phyloP scores from a whole-genome alignment of 768 basidiomycete species.

The Omphalotus guepiniiformis region DNA sequence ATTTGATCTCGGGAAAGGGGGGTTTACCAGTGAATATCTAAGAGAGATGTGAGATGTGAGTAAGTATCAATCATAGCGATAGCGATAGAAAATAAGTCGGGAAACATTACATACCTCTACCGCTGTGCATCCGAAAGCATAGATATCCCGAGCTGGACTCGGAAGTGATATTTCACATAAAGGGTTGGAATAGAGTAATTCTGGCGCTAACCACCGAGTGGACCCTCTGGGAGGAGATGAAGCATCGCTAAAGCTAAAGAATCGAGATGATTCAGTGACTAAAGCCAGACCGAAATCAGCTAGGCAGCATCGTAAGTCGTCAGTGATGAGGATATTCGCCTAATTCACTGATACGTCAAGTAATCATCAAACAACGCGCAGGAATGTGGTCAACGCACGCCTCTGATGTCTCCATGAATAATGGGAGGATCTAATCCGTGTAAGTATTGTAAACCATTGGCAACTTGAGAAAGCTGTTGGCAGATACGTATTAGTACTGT shows the following conservation, averaged over 20 bases:
- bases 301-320: conserved; percentile 6
- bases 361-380: background rate
- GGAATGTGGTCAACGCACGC: background rate
- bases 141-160: background rate
- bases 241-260: background rate
- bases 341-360: background rate
- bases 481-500: background rate
- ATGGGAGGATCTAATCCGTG: conserved; percentile 21
- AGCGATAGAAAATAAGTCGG: too few relatives aligned
- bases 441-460: conserved; percentile 28
- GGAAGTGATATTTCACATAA: background rate
- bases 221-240: background rate
- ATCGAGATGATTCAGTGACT: background rate
- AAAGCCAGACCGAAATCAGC: conserved; percentile 7
- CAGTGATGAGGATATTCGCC: conserved; percentile 6
- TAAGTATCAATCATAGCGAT: too few relatives aligned
- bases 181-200: background rate
- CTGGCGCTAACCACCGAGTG: background rate
- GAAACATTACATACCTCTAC: too few relatives aligned
- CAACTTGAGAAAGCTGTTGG: conserved; percentile 29
- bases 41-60: too few relatives aligned
- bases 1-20: too few relatives aligned
- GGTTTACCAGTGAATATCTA: too few relatives aligned
- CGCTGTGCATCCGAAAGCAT: background rate
- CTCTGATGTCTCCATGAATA: conserved; percentile 14